A percentile compares a stretch with the other conserved stretches of the same genome.
These are phyloP conservation scores for Botrytis elliptica DNA, from an alignment of 2,329 filamentous ascomycete species.

Conservation along the genomic window DNA sequence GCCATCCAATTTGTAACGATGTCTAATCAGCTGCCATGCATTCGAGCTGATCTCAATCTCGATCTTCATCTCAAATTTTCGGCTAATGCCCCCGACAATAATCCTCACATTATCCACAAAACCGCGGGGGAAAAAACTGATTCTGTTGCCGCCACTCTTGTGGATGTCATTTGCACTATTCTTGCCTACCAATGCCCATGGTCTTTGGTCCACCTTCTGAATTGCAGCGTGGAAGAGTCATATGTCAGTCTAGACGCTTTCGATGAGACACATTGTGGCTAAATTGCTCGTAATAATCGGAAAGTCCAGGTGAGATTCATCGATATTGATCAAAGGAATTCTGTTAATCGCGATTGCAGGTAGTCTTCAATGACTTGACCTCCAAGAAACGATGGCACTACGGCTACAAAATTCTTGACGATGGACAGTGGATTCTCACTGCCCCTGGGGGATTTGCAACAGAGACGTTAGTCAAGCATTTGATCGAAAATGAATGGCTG, in stretches of 20 bases:
- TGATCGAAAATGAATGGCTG: background rate
- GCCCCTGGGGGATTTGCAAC: background rate
- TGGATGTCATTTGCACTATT: background rate
- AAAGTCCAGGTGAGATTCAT: no score
- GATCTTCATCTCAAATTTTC: no score
- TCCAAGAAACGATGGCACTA: no score
- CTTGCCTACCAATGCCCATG: background rate
- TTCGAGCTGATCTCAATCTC: no score
- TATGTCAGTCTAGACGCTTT: background rate
- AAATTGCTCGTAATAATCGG: no score
- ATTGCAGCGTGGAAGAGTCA: background rate
- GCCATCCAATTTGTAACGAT: no score
- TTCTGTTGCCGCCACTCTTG: background rate
- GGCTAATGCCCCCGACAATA: background rate
- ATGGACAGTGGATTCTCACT: background rate
- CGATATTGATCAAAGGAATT: no score
- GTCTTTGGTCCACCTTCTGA: background rate
- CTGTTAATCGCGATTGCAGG: no score
- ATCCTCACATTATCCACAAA: background rate
- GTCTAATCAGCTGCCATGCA: no score
- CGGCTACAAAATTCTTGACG: no score
- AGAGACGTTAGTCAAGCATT: background rate
- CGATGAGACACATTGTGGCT: background rate
- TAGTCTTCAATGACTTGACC: no score
- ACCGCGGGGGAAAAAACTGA: background rate